Evolutionary conservation across 345 rosid genomes (phyloP), one percentile per base, ranked within the genome.

Genomic region (Turritis glabra): DNA sequence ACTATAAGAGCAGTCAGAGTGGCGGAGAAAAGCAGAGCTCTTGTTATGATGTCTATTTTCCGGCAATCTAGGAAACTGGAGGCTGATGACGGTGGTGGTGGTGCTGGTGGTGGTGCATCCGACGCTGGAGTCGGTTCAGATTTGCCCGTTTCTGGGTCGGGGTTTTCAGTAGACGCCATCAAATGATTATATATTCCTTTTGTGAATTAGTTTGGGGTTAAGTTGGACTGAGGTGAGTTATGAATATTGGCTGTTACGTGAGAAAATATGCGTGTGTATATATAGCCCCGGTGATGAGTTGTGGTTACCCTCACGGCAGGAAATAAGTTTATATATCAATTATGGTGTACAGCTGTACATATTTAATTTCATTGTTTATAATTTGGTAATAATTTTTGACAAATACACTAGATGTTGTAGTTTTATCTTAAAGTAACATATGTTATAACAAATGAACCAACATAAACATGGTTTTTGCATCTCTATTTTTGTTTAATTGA

Each of bases 1-100:
- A 93, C 82, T 51, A 88, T 64, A 8, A 93, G 51, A 6, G 89
- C 75, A 40, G 76, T 71, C 19, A 93, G 6, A 0, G 87, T 55
- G 0, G 89, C 80, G 2, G 89, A 88, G 64, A 93, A 88, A 64
- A 89, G 17, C 17, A 89, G 38, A 6, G 72, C 79, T 86, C 98
- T 80, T 15, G 84, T 83, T 15, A 43, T 79, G 50, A 85, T 76
- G 52, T 85, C 89, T 17, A 73, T 60, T 2, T 57, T n/a, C 19
- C 74, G 68, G 61, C 63, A 82, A 18, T 72, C 78, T 51, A 72
- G n/a, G 57, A 71, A 77, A 47, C 73, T 22, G 2, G 59, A 37
- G 1, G 38, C 8, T 8, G 75, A 53, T 0, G 69, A 51, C 0
- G 81, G 58, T 3, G 82, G 67, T 15, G 71, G 67, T 22, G n/a